Evolutionary conservation across 257 asterid species (phyloP).

Genomic region (Solanum pinnatisectum): DNA sequence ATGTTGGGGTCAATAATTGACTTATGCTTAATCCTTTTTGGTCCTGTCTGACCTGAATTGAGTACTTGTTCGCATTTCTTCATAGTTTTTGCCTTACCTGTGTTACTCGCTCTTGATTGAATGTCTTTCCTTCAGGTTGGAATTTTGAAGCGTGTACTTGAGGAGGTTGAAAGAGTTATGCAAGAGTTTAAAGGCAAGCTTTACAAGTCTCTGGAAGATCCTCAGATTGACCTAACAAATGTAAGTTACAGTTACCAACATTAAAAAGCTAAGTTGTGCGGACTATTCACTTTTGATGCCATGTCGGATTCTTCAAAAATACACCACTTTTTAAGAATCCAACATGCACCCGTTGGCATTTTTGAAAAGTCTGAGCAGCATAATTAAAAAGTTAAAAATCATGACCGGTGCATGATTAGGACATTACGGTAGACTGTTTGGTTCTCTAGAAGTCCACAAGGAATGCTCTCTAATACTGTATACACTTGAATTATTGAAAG

Average conservation of each 20-base stretch:
- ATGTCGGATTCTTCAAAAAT: not conserved
- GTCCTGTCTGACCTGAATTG: not conserved
- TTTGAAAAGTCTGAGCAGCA: not conserved
- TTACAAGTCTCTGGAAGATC: slow-evolving; percentile 96
- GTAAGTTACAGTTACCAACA: slow-evolving; percentile 30
- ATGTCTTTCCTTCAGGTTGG: slow-evolving; percentile 57
- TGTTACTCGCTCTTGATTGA: not conserved
- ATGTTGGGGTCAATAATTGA: not conserved
- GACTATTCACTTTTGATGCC: not conserved
- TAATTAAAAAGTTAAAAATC: not conserved
- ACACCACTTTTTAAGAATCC: not conserved
- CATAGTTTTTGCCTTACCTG: not conserved
- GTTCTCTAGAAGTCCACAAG: not conserved
- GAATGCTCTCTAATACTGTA: not conserved
- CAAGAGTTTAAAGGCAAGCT: slow-evolving; percentile 94
- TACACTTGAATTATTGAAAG: not conserved
- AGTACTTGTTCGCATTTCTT: not conserved
- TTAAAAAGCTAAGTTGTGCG: not conserved
- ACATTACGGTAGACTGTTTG: not conserved
- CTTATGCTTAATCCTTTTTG: not conserved
- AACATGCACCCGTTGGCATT: not conserved
- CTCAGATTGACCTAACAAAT: slow-evolving; percentile 71
- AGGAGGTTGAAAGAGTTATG: slow-evolving; percentile 95
- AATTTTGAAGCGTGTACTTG: slow-evolving; percentile 86
- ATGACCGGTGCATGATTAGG: not conserved